Evolutionary conservation across 2,329 filamentous ascomycete species (phyloP).

Genomic region (Cadophora sp.): DNA sequence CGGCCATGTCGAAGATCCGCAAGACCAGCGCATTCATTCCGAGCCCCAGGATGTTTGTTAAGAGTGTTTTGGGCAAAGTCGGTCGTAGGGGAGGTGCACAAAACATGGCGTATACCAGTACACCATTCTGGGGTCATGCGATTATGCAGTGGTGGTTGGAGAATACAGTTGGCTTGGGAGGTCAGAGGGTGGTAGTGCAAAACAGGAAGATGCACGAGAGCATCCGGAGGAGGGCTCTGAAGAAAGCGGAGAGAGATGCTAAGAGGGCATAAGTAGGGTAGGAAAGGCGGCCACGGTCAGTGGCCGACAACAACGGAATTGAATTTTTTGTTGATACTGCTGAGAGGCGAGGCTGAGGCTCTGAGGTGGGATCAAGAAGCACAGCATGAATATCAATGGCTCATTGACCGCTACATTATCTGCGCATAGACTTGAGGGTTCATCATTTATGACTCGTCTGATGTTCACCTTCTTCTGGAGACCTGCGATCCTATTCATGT

Average conservation of each 20-base stretch:
- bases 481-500: not conserved
- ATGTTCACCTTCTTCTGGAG: too few relatives aligned
- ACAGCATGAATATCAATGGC: not conserved
- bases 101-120: slow-evolving; percentile 81
- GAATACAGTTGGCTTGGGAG: slow-evolving; percentile 64
- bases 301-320: too few relatives aligned
- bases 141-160: slow-evolving; percentile 84
- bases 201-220: slow-evolving; percentile 72
- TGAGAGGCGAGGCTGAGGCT: not conserved
- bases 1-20: slow-evolving; percentile 96
- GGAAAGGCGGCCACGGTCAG: too few relatives aligned
- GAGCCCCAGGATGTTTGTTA: slow-evolving; percentile 82
- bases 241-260: slow-evolving; percentile 72
- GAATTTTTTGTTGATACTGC: not conserved
- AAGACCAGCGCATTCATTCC: slow-evolving; percentile 80
- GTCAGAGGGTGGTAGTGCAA: slow-evolving; percentile 59
- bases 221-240: slow-evolving; percentile 71
- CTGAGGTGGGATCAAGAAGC: not conserved
- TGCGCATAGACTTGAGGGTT: not conserved
- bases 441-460: slow-evolving; percentile 5
- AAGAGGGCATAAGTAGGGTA: slow-evolving; percentile 54
- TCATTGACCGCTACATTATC: not conserved
- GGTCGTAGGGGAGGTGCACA: slow-evolving; percentile 80
- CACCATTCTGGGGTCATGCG: slow-evolving; percentile 92
- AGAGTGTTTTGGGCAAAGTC: slow-evolving; percentile 78